Percentiles rank a stretch among this genome's conserved stretches.
phyloP scores from a whole-genome alignment of 169 alveolate genomes.

The Cytauxzoon felis region DNA sequence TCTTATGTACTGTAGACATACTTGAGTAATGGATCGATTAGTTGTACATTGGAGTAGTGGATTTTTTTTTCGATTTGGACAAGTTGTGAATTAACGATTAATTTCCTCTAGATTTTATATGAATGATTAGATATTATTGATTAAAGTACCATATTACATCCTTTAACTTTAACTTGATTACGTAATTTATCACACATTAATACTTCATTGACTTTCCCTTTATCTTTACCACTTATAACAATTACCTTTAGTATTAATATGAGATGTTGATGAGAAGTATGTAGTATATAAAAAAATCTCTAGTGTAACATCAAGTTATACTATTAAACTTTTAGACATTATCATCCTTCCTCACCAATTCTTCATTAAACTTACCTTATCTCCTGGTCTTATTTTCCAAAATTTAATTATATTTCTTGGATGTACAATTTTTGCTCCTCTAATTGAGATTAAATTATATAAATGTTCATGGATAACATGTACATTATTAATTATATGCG shows the following conservation, averaged over 20 bases:
- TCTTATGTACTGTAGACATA: no score
- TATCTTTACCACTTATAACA: conserved; percentile 81
- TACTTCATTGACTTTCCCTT: conserved; percentile 80
- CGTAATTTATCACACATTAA: conserved; percentile 72
- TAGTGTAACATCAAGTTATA: neutral
- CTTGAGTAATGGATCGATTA: conserved; percentile 79
- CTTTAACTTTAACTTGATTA: conserved; percentile 81
- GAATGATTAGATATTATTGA: no score
- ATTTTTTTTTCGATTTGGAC: conserved; percentile 77
- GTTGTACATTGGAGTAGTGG: conserved; percentile 84
- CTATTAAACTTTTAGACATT: neutral
- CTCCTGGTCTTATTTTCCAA: conserved; percentile 85
- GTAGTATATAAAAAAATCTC: no score
- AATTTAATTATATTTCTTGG: conserved; percentile 65
- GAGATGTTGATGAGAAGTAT: no score
- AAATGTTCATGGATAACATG: no score
- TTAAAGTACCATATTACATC: conserved; percentile 75
- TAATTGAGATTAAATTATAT: no score
- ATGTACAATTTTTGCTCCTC: conserved; percentile 70
- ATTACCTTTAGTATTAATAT: conserved; percentile 58
- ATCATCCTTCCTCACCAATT: no score
- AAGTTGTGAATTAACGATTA: conserved; percentile 63
- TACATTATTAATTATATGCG: no score
- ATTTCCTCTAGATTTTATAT: conserved; percentile 44
- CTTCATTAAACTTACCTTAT: conserved; percentile 37